A percentile compares a stretch with the other conserved stretches of the same genome.
These are phyloP conservation scores for Perilla frutescens DNA, from an alignment of 257 asterid genomes.

Conservation along the genomic window DNA sequence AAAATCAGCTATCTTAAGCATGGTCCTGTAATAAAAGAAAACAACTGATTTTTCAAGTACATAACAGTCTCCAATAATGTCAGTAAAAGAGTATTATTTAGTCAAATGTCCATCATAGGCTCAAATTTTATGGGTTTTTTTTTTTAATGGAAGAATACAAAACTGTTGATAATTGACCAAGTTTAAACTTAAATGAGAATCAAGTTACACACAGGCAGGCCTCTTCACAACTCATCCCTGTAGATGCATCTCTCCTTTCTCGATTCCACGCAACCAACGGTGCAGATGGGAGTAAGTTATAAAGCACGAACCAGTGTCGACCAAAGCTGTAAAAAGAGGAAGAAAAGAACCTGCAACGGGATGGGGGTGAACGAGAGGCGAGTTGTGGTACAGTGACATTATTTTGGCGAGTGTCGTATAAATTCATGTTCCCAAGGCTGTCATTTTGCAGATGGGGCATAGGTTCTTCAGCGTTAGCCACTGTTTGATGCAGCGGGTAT, in stretches of 20 bases:
- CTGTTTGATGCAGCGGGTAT: slow-evolving; percentile 74
- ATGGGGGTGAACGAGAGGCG: not conserved
- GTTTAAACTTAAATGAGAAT: slow-evolving; percentile 18
- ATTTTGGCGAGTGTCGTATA: not conserved
- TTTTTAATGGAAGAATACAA: slow-evolving; percentile 29
- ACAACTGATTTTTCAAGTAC: not conserved
- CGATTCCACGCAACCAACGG: slow-evolving; percentile 16
- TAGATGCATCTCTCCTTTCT: slow-evolving; percentile 28
- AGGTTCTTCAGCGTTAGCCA: slow-evolving; percentile 82
- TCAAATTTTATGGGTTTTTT: not conserved
- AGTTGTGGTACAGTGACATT: not conserved
- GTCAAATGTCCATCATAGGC: not conserved
- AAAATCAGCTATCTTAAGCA: not conserved
- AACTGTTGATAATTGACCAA: slow-evolving; percentile 31
- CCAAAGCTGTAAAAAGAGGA: slow-evolving; percentile 13
- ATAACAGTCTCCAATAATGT: slow-evolving; percentile 16
- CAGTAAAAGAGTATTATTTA: slow-evolving; percentile 14
- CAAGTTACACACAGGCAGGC: slow-evolving; percentile 27
- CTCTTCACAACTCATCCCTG: slow-evolving; percentile 32
- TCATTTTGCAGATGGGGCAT: slow-evolving; percentile 86
- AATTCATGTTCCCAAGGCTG: slow-evolving; percentile 58
- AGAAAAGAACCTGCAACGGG: not conserved
- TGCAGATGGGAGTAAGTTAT: slow-evolving; percentile 18
- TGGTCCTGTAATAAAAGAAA: not conserved
- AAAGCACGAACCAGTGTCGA: slow-evolving; percentile 22